Conservation (phyloP, 2,329 filamentous ascomycete species). For the Colletotrichum abscissum region DNA sequence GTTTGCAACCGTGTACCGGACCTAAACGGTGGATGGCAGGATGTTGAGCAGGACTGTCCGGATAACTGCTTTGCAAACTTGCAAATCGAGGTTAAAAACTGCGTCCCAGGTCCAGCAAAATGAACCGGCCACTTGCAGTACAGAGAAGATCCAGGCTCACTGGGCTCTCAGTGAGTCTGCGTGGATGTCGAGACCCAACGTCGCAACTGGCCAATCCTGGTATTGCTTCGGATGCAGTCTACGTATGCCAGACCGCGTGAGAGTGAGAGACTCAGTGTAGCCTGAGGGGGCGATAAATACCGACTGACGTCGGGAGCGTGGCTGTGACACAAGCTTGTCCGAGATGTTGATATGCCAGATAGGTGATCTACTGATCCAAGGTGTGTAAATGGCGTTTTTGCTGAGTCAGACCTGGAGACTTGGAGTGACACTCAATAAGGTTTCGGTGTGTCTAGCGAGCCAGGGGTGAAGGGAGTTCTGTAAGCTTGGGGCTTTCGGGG, state of each 20-base stretch:
- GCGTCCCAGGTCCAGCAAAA: background rate
- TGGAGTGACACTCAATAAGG: slow-evolving; percentile 16
- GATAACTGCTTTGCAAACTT: background rate
- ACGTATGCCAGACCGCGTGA: background rate
- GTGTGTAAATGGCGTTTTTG: background rate
- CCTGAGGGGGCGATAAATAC: background rate
- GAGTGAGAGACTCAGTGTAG: background rate
- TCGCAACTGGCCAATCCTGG: background rate
- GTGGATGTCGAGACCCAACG: background rate
- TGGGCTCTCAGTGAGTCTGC: background rate
- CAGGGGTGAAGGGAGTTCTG: slow-evolving; percentile 1
- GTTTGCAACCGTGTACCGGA: background rate
- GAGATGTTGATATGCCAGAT: background rate
- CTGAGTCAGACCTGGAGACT: slow-evolving; percentile 26
- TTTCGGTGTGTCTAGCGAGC: slow-evolving; percentile 28
- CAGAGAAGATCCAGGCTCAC: background rate
- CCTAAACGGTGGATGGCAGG: background rate
- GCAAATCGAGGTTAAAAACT: background rate
- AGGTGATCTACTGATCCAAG: background rate
- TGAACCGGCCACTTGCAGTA: background rate
- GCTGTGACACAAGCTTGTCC: slow-evolving; percentile 2
- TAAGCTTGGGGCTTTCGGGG: background rate
- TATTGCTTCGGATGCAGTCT: background rate
- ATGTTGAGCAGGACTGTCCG: background rate
- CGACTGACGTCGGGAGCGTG: slow-evolving; percentile 12